phyloP scores from a whole-genome alignment of 148 eudicot genomes.

The Simmondsia chinensis region DNA sequence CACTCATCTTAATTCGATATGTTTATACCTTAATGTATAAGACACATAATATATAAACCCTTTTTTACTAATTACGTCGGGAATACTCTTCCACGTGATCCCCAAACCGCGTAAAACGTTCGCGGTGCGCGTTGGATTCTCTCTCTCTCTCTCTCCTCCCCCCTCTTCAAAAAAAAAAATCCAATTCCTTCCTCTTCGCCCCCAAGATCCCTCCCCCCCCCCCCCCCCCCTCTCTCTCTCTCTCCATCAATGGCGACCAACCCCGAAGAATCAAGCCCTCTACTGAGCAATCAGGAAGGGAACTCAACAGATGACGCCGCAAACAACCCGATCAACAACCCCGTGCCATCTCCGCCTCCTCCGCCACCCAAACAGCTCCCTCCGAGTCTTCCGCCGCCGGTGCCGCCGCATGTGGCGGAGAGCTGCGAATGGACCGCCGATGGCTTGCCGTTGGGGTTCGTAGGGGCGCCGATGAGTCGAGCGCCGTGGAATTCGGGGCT shows the following conservation, averaged over 20 bases:
- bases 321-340: neutral
- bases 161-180: too few species aligned
- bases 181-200: too few species aligned
- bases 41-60: too few species aligned
- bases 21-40: too few species aligned
- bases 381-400: slow-evolving; percentile 9
- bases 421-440: slow-evolving; percentile 54
- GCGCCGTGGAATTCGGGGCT: slow-evolving; percentile 51
- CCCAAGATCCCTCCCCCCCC: too few species aligned
- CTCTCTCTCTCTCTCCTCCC: too few species aligned
- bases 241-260: slow-evolving; percentile 36
- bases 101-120: too few species aligned
- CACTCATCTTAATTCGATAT: too few species aligned
- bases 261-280: slow-evolving; percentile 51
- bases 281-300: slow-evolving; percentile 18
- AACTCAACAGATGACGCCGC: neutral
- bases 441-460: slow-evolving; percentile 42
- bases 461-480: slow-evolving; percentile 34
- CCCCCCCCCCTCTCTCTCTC: too few species aligned
- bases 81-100: too few species aligned
- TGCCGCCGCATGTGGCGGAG: slow-evolving; percentile 13
- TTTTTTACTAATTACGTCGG: too few species aligned
- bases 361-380: slow-evolving; percentile 17
- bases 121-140: too few species aligned
- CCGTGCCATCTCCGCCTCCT: slow-evolving; percentile 5